Evolutionary conservation across 495 filamentous ascomycete genomes (phyloP).

Genomic region (Penicillium manginii): DNA sequence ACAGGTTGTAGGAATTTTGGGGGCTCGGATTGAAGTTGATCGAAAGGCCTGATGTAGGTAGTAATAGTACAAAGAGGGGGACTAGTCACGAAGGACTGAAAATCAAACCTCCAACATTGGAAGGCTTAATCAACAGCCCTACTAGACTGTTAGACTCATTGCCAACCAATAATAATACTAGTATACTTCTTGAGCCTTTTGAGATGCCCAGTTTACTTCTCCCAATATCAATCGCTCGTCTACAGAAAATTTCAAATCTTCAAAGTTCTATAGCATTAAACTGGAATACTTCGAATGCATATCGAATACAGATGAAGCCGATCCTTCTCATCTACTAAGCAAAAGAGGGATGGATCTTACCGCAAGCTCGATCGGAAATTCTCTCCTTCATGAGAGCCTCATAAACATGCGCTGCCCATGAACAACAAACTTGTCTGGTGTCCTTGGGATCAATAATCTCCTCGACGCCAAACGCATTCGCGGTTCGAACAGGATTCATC

Average conservation of each 20-base stretch:
- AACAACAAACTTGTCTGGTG: conserved; percentile 55
- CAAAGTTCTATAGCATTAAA: no score
- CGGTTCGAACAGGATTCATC: conserved; percentile 67
- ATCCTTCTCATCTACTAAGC: conserved; percentile 22
- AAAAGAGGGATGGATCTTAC: conserved; percentile 57
- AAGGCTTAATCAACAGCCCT: no score
- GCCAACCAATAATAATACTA: no score
- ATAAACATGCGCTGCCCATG: conserved; percentile 61
- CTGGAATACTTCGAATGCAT: neutral
- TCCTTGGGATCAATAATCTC: conserved; percentile 65
- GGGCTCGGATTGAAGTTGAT: no score
- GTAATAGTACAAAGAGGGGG: no score
- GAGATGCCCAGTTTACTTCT: no score
- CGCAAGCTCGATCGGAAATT: conserved; percentile 52
- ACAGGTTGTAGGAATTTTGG: no score
- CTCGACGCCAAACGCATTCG: conserved; percentile 66
- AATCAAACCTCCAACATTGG: no score
- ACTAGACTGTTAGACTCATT: no score
- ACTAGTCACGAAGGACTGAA: no score
- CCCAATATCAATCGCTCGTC: no score
- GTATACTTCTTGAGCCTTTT: neutral
- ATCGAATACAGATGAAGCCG: neutral
- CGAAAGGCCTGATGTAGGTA: no score
- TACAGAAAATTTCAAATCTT: neutral
- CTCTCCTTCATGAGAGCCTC: conserved; percentile 49